These are phyloP conservation scores for Breynia disticha DNA, from an alignment of 441 rosid genomes.

Conservation along the genomic window DNA sequence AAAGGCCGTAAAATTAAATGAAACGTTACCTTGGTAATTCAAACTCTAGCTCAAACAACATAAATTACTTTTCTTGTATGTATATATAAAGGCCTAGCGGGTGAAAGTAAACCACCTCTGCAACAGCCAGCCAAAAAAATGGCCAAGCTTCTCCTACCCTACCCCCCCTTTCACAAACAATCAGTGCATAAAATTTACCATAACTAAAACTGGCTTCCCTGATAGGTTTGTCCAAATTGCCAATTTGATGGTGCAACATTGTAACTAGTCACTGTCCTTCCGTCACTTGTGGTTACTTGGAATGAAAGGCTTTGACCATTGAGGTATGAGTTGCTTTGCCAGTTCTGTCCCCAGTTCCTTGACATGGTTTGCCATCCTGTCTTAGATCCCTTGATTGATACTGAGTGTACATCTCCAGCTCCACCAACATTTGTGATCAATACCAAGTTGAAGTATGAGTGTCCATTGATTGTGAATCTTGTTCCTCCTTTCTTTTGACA, in stretches of 20 bases:
- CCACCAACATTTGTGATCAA: conserved; percentile 41
- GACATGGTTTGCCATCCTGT: conserved; percentile 41
- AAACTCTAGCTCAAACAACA: background rate
- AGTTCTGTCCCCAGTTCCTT: conserved; percentile 52
- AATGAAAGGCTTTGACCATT: conserved; percentile 43
- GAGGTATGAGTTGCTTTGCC: conserved; percentile 42
- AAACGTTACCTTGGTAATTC: background rate
- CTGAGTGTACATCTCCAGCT: conserved; percentile 38
- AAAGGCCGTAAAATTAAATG: too few species aligned
- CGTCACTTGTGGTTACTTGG: conserved; percentile 36
- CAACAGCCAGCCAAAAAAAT: background rate
- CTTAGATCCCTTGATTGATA: conserved; percentile 32
- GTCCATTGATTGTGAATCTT: conserved; percentile 38
- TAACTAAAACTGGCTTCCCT: conserved; percentile 25
- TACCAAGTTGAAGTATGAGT: conserved; percentile 45
- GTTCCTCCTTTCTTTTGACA: conserved; percentile 36
- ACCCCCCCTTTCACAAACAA: background rate
- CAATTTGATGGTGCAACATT: conserved; percentile 32
- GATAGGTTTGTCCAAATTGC: conserved; percentile 38
- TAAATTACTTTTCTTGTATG: background rate
- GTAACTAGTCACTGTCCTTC: conserved; percentile 20
- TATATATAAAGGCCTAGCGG: background rate
- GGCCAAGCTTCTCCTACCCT: background rate
- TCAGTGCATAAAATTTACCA: background rate
- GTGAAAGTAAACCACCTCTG: background rate